Conservation (phyloP, 2,329 filamentous ascomycete genomes). For the Stagonosporopsis cucurbitacearum region DNA sequence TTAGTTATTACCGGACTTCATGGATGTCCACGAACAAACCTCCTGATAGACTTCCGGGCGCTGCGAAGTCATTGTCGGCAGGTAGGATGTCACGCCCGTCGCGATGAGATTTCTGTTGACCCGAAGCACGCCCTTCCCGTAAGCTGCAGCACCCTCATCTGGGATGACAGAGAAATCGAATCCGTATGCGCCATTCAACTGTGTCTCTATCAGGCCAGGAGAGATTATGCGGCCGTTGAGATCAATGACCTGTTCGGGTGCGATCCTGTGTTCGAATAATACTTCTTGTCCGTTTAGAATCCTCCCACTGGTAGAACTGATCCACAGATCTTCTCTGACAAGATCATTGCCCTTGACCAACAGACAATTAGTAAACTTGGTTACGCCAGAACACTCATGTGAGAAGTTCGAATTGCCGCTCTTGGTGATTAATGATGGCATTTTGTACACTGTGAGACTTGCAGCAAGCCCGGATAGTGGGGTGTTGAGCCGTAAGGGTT, state of each 20-base stretch:
- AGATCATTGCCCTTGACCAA: conserved; percentile 72
- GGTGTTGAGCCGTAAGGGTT: conserved; percentile 10
- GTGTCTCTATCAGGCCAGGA: conserved; percentile 87
- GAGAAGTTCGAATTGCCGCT: background rate
- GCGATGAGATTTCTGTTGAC: conserved; percentile 75
- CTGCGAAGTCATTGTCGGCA: conserved; percentile 86
- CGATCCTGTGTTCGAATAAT: conserved; percentile 70
- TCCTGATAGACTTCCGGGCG: conserved; percentile 80
- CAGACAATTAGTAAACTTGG: conserved; percentile 88
- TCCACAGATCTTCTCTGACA: conserved; percentile 83
- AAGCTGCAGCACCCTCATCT: conserved; percentile 64
- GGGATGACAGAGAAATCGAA: conserved; percentile 88
- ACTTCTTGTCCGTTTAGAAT: conserved; percentile 74
- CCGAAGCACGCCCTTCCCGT: conserved; percentile 73
- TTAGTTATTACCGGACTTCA: conserved; percentile 1
- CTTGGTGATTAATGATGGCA: conserved; percentile 6
- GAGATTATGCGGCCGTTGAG: conserved; percentile 82
- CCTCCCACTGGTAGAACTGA: conserved; percentile 80
- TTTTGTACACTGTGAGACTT: conserved; percentile 10
- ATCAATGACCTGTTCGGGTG: conserved; percentile 78
- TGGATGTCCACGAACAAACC: conserved; percentile 49
- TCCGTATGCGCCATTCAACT: conserved; percentile 90
- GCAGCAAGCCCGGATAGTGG: conserved; percentile 3
- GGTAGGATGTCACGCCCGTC: conserved; percentile 86
- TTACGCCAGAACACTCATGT: conserved; percentile 60